Percentiles rank a stretch among this genome's conserved stretches.
These are phyloP conservation scores for Solanum habrochaites DNA, from an alignment of 257 asterid genomes.

Conservation along the genomic window DNA sequence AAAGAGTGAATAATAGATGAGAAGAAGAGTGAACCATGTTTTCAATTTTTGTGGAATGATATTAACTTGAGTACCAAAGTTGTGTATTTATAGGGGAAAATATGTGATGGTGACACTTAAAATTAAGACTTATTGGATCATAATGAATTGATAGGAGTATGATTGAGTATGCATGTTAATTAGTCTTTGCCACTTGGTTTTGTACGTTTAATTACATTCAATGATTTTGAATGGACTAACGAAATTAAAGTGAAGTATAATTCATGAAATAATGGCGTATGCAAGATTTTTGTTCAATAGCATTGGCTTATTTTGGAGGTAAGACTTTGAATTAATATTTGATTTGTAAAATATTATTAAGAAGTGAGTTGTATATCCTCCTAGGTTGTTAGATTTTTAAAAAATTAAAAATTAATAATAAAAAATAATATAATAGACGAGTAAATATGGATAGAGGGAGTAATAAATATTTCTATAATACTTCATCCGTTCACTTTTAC, in stretches of 20 bases:
- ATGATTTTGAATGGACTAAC: background rate
- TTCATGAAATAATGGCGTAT: too few relatives aligned
- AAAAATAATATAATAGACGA: too few relatives aligned
- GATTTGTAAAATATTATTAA: too few relatives aligned
- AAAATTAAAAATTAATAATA: too few relatives aligned
- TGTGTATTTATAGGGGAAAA: background rate
- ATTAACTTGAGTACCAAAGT: background rate
- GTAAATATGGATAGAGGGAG: fast-evolving
- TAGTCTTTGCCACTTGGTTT: background rate
- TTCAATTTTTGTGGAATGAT: background rate
- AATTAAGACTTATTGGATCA: background rate
- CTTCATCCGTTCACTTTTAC: too few relatives aligned
- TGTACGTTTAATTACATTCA: background rate
- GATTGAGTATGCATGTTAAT: background rate
- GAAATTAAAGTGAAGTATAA: background rate
- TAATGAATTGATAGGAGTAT: background rate
- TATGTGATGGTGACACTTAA: background rate
- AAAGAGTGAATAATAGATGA: background rate
- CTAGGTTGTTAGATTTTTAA: too few relatives aligned
- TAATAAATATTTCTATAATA: too few relatives aligned
- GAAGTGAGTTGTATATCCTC: too few relatives aligned
- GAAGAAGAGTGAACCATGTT: background rate
- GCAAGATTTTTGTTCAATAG: too few relatives aligned
- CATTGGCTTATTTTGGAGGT: too few relatives aligned
- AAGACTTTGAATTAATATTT: too few relatives aligned